Evolutionary conservation across 2,329 filamentous ascomycete species (phyloP), one percentile per base, ranked within the genome.

Genomic region (Dendrostoma leiphaemia): DNA sequence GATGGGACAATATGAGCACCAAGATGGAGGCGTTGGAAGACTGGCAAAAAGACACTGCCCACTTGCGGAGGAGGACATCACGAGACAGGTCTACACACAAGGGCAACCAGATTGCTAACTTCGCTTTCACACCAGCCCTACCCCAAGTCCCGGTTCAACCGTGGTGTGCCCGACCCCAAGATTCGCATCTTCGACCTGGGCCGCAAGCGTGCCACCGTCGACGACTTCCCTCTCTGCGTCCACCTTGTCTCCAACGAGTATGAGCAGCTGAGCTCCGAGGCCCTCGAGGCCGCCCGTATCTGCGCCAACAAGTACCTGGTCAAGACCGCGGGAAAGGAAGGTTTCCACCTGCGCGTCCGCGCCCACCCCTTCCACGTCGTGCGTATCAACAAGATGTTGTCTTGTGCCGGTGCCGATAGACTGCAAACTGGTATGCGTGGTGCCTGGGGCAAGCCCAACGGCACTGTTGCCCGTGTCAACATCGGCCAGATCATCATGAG

Each of bases 321-420:
- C 77, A 88, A 88, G 83, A 75, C 78, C 68, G 76, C 79, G 67
- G 85, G 85, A 75, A 89, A 89, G 82, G 85, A 89, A 71, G 76
- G 78, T 72, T 89, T 89, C 83, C 85, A 89, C 75, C 78, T 89
- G 66, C 85, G 85, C 69, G 82, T 89, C 73, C 85, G 94, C 74
- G 92, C 91, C 73, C 94, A 99, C 86, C 94, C 94, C 66, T 99
- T 90, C 91, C 94, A 99, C 85, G 94, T 99, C 81, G 89, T 99
- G 85, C 94, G 94, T 81, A 99, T 99, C 92, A 99, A 99, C 91
- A 99, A 99, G 90, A 99, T 99, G 94, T 93, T 99, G 91, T 97
- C 94, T 75, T 99, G 94, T 80, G 94, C 94, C 73, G 94, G 94
- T 86, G 94, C 94, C 88, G 94, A 99, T 97, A 91, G 94, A 89